These are phyloP conservation scores for Juglanconis juglandina DNA, from an alignment of 2,329 filamentous ascomycete genomes.

Conservation along the genomic window DNA sequence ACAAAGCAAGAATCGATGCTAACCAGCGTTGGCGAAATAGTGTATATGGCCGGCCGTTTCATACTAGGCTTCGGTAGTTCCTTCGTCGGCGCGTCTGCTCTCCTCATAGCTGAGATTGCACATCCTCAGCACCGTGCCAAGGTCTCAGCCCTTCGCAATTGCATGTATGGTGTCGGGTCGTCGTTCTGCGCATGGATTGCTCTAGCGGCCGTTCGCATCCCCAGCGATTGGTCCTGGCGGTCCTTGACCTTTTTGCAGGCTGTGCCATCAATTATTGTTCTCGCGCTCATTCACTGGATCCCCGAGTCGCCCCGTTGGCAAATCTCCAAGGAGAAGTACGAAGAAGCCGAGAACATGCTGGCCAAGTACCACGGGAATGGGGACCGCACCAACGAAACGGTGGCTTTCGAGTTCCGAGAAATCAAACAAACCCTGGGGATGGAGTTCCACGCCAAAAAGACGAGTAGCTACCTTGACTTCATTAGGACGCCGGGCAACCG, in stretches of 20 bases:
- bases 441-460: constrained; percentile 47
- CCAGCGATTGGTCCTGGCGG: constrained; percentile 6
- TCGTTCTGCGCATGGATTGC: neutral
- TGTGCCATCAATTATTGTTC: constrained; percentile 46
- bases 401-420: constrained; percentile 64
- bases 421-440: constrained; percentile 61
- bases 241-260: constrained; percentile 12
- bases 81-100: constrained; percentile 27
- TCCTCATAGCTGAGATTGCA: constrained; percentile 63
- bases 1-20: neutral
- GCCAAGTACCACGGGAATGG: constrained; percentile 60
- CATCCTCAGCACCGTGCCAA: constrained; percentile 66
- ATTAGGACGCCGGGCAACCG: constrained; percentile 61
- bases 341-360: constrained; percentile 58
- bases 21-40: constrained; percentile 26
- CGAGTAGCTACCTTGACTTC: constrained; percentile 58
- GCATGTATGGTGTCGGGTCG: constrained; percentile 39
- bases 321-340: constrained; percentile 55
- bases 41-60: constrained; percentile 60
- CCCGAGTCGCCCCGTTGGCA: constrained; percentile 67
- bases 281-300: constrained; percentile 62
- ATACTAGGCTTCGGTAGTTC: constrained; percentile 64
- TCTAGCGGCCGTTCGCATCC: constrained; percentile 2
- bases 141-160: constrained; percentile 66
- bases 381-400: constrained; percentile 53